These are phyloP conservation scores for Colletotrichum horii DNA, from an alignment of 2,329 filamentous ascomycete genomes.

Conservation along the genomic window DNA sequence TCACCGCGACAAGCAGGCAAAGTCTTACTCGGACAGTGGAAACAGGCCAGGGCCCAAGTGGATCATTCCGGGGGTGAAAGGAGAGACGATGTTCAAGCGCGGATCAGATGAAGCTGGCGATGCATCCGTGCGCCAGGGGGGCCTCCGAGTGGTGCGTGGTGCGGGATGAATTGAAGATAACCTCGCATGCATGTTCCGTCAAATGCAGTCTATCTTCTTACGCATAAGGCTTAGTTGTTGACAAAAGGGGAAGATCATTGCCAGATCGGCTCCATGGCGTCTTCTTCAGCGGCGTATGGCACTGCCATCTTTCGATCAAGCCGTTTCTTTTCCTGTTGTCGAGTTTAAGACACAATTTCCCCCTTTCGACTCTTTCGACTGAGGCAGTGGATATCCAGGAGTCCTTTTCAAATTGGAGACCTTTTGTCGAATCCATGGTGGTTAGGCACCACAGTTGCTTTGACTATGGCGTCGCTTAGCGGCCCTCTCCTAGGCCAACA, in stretches of 20 bases:
- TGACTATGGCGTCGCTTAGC: slow-evolving; percentile 12
- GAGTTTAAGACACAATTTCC: background rate
- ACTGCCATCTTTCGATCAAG: background rate
- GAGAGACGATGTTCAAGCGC: background rate
- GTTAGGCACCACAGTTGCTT: slow-evolving; percentile 7
- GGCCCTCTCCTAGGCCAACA: background rate
- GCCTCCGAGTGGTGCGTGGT: background rate
- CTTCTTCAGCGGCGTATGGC: background rate
- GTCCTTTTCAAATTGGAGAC: background rate
- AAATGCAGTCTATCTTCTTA: background rate
- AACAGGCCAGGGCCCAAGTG: background rate
- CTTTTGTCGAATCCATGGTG: background rate
- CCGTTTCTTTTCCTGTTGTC: background rate
- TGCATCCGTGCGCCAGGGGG: slow-evolving; percentile 5
- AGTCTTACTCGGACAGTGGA: background rate
- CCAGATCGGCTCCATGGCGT: background rate
- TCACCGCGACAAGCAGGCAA: slow-evolving; percentile 1
- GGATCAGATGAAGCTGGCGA: background rate
- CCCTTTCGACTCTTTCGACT: background rate
- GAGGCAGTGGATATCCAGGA: background rate
- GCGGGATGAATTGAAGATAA: background rate
- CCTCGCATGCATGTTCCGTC: background rate
- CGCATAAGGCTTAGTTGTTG: background rate
- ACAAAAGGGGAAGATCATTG: background rate
- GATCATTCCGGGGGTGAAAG: background rate